phyloP scores from a whole-genome alignment of 1,284 basidiomycete genomes.

The Ceratobasidium sp. region DNA sequence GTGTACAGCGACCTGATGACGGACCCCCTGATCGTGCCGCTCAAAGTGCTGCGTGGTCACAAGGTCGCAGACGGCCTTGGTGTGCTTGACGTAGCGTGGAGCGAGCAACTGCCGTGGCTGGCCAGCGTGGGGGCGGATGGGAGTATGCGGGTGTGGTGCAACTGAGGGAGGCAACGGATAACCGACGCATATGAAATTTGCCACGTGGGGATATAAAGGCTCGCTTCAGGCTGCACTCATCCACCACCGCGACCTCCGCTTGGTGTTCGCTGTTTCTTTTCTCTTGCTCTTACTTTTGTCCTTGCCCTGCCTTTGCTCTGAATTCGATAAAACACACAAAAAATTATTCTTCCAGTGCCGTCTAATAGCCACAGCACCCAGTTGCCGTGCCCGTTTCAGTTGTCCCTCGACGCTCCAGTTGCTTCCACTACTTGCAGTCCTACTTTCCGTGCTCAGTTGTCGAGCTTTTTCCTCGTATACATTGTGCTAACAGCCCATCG shows the following conservation, averaged over 20 bases:
- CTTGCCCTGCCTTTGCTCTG: constrained; percentile 38
- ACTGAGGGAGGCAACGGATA: constrained; percentile 47
- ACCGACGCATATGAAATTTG: constrained; percentile 13
- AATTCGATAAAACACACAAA: constrained; percentile 40
- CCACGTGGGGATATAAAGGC: constrained; percentile 37
- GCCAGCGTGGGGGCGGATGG: constrained; percentile 94
- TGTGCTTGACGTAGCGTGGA: constrained; percentile 88
- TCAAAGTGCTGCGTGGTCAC: constrained; percentile 95
- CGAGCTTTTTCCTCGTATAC: background rate
- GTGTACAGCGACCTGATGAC: constrained; percentile 95
- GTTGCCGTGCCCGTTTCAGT: constrained; percentile 1
- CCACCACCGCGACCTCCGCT: constrained; percentile 36
- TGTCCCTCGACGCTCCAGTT: background rate
- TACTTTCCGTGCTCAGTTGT: background rate
- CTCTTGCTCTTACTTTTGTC: constrained; percentile 24
- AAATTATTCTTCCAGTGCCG: background rate
- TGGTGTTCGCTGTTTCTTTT: constrained; percentile 35
- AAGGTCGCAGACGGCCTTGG: constrained; percentile 84
- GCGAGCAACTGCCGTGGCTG: constrained; percentile 73
- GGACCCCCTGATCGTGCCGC: constrained; percentile 94
- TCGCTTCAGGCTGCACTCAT: background rate
- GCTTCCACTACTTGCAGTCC: background rate
- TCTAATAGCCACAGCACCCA: constrained; percentile 18
- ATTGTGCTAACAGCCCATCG: constrained; percentile 7
- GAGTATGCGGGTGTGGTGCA: constrained; percentile 80